phyloP scores from a whole-genome alignment of 306 rosid genomes.

The Rosa rugosa region DNA sequence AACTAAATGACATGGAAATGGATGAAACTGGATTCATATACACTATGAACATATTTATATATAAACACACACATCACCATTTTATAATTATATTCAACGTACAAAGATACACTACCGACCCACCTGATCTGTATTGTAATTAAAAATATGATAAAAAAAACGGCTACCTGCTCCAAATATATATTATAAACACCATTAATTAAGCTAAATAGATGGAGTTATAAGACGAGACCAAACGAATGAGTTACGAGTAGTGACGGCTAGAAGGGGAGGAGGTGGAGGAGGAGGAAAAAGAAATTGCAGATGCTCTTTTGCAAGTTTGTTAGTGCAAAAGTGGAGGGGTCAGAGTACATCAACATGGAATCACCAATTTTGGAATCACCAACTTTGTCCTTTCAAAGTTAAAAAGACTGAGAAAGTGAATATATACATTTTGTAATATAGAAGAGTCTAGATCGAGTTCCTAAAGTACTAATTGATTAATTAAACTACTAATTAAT shows the following conservation, averaged over 20 bases:
- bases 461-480: neutral
- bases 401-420: neutral
- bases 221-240: neutral
- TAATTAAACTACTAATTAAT: neutral
- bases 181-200: neutral
- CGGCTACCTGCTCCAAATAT: conserved; percentile 11
- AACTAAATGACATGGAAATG: neutral
- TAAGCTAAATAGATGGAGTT: neutral
- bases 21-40: neutral
- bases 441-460: neutral
- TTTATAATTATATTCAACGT: conserved; percentile 3
- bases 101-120: conserved; percentile 14
- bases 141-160: neutral
- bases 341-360: neutral
- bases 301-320: neutral
- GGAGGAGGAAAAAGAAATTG: neutral
- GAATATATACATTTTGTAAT: neutral
- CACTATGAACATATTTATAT: neutral
- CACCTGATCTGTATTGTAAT: neutral
- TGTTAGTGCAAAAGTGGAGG: neutral
- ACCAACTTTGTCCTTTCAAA: neutral
- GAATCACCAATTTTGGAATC: neutral
- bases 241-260: neutral
- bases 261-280: neutral
- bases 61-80: neutral